Evolutionary conservation across 352 stramenopile species (phyloP).

Genomic region (Phytophthora hibernalis): DNA sequence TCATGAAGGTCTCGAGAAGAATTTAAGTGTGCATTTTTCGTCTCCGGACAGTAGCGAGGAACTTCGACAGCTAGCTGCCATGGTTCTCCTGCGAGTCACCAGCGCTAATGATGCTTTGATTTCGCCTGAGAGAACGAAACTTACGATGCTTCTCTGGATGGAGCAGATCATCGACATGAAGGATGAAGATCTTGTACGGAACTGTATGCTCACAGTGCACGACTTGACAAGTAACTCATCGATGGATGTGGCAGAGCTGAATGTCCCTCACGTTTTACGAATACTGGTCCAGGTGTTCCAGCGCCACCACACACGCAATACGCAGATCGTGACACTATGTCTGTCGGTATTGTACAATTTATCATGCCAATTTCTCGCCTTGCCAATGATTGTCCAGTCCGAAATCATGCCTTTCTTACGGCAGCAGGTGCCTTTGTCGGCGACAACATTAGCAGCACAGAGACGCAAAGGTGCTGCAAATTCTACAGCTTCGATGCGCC

Average conservation of each 20-base stretch:
- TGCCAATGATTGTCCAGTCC: slow-evolving; percentile 55
- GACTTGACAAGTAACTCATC: slow-evolving; percentile 70
- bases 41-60: slow-evolving; percentile 52
- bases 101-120: slow-evolving; percentile 77
- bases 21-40: slow-evolving; percentile 64
- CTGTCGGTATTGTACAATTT: slow-evolving; percentile 81
- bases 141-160: slow-evolving; percentile 78
- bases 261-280: slow-evolving; percentile 68
- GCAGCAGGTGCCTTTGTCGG: slow-evolving; percentile 42
- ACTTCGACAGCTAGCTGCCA: slow-evolving; percentile 70
- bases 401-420: slow-evolving; percentile 71
- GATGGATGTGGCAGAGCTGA: slow-evolving; percentile 58
- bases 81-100: slow-evolving; percentile 74
- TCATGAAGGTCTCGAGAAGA: slow-evolving; percentile 74
- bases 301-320: slow-evolving; percentile 54
- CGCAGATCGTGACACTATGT: slow-evolving; percentile 70
- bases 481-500: slow-evolving; percentile 7
- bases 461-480: slow-evolving; percentile 10
- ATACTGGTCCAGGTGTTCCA: slow-evolving; percentile 73
- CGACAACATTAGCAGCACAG: slow-evolving; percentile 21
- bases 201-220: slow-evolving; percentile 81
- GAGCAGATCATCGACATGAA: slow-evolving; percentile 85
- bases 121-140: slow-evolving; percentile 66
- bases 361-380: slow-evolving; percentile 58
- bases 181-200: slow-evolving; percentile 72